Percentiles rank a stretch among this genome's conserved stretches.
Conservation (phyloP, 2,329 filamentous ascomycete species). For the Calonectria pseudoreteaudii region DNA sequence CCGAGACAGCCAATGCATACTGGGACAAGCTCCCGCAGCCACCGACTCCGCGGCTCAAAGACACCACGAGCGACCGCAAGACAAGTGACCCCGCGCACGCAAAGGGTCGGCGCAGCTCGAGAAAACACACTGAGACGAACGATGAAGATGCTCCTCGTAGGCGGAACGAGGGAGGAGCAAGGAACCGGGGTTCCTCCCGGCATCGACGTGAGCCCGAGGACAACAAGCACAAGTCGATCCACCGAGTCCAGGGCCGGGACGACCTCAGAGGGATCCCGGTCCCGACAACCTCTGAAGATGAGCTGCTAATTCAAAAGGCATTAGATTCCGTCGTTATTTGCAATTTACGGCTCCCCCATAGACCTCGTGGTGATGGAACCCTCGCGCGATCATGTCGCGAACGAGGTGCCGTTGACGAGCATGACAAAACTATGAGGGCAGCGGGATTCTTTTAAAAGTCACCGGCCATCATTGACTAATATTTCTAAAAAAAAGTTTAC, state of each 20-base stretch:
- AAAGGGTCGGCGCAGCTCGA: background rate
- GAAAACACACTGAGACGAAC: background rate
- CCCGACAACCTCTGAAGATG: background rate
- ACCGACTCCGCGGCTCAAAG: background rate
- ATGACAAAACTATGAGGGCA: background rate
- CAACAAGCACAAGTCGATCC: background rate
- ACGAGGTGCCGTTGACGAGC: background rate
- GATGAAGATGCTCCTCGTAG: background rate
- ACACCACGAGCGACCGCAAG: background rate
- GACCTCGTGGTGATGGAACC: too few relatives aligned
- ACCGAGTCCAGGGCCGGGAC: background rate
- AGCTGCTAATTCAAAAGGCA: background rate
- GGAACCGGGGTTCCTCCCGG: background rate
- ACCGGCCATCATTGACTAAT: background rate
- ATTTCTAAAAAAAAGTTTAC: background rate
- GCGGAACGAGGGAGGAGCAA: background rate
- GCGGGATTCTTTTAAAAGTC: background rate
- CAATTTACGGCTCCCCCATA: background rate
- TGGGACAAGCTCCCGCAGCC: background rate
- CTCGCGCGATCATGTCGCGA: background rate
- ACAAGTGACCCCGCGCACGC: too few relatives aligned
- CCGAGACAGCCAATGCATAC: background rate
- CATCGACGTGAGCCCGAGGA: background rate
- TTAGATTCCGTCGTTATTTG: background rate
- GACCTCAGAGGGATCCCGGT: background rate